phyloP scores from a whole-genome alignment of 768 basidiomycete species.

The Leccinum ochraceum region DNA sequence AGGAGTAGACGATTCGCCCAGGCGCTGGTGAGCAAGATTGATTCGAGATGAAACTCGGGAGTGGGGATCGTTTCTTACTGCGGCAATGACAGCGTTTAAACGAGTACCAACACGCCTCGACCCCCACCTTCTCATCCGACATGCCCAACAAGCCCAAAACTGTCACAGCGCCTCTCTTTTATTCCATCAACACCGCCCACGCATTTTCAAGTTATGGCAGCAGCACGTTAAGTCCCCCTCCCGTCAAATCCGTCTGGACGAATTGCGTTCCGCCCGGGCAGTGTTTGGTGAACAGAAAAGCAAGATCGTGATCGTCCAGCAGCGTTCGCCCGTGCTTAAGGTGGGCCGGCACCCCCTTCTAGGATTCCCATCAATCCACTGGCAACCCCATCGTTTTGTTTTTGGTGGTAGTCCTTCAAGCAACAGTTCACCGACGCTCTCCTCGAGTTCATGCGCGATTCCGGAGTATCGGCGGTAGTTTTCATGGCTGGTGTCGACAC shows the following conservation, averaged over 20 bases:
- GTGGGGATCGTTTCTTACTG: no score
- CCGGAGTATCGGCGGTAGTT: constrained; percentile 52
- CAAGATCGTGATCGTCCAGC: constrained; percentile 67
- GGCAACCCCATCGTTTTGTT: not conserved
- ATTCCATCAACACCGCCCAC: no score
- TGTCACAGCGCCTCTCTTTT: no score
- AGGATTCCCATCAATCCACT: not conserved
- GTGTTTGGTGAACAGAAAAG: constrained; percentile 61
- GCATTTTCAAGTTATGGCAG: no score
- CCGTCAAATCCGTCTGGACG: not conserved
- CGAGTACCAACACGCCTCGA: no score
- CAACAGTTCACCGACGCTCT: constrained; percentile 64
- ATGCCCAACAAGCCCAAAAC: no score
- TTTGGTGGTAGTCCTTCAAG: constrained; percentile 55
- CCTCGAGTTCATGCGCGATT: constrained; percentile 54
- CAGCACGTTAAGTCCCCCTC: no score
- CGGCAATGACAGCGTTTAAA: no score
- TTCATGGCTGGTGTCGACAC: constrained; percentile 75
- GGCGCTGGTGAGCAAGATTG: no score
- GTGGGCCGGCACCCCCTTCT: constrained; percentile 36
- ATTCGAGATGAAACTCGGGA: no score
- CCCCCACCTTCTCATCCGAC: no score
- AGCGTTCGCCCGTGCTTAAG: constrained; percentile 78
- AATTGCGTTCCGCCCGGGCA: constrained; percentile 27
- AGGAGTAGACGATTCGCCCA: no score